Base-by-base conservation (phyloP, 2,329 filamentous ascomycete species). In the Curvularia hawaiiensis region DNA sequence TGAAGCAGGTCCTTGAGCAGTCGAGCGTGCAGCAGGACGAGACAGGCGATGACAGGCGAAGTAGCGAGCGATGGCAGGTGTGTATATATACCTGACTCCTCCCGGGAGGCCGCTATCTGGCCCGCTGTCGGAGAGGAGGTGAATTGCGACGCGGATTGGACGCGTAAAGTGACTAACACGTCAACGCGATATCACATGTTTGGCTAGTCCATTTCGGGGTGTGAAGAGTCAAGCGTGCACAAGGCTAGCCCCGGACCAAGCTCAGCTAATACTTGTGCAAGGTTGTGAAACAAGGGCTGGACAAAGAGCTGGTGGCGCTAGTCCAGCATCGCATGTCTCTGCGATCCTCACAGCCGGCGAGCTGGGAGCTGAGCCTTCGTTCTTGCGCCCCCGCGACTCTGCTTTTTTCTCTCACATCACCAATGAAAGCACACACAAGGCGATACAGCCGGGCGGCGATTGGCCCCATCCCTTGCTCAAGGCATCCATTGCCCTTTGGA, bases 121-220 rank as follows among this genome's bases (percentile, higher is more conserved):
- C 54, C 62, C 67, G 63, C 58, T 61, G 64, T 66, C 41, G 57
- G 65, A 66, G 64, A 58, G 55, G 50, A 54, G 54, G 64, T 65
- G 62, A 68, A 67, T 56, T 58, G 48, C 39, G 60, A 71, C 68
- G 68, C 67, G 70, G 38, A 72, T 76, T 75, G 74, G 72, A 75
- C 74, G 66, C 70, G 72, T 69, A 50, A 54, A 64, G 24, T 30
- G 58, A 51, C 53, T 53, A 65, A 74, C 70, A 59, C 68, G 69
- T 56, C 46, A 64, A 66, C 74, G 66, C 75, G 74, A 63, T 70
- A 74, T 77, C 75, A 77, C 73, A 71, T 76, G 72, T 47, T 53
- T 50, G 43, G 56, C 65, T 33, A 71, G 59, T 60, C 65, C 20
- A 5, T 56, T 63, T 59, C 41, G 54, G 57, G 52, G 5, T 10